phyloP scores from a whole-genome alignment of 2,329 filamentous ascomycete species.

The Phyllachora maydis region DNA sequence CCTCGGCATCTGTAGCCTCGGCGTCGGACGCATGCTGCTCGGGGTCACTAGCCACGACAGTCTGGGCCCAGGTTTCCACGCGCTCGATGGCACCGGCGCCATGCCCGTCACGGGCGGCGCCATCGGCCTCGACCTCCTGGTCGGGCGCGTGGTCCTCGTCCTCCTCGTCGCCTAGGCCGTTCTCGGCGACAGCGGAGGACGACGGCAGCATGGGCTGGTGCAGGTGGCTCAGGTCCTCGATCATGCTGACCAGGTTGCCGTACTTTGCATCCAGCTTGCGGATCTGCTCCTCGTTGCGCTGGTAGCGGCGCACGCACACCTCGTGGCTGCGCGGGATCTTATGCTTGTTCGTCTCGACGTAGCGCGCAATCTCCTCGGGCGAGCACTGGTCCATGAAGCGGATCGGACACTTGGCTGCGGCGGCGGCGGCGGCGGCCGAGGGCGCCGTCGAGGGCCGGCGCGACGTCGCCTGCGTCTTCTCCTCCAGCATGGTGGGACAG shows the following conservation, averaged over 20 bases:
- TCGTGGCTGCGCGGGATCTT: conserved; percentile 86
- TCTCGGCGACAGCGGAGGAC: no score
- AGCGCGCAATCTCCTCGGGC: conserved; percentile 79
- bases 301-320: conserved; percentile 76
- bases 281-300: conserved; percentile 69
- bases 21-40: no score
- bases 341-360: conserved; percentile 90
- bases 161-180: no score
- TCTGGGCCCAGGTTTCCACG: conserved; percentile 70
- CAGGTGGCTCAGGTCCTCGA: conserved; percentile 69
- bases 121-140: conserved; percentile 15
- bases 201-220: conserved; percentile 71
- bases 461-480: no score
- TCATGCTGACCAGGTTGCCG: conserved; percentile 82
- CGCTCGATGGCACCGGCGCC: no score
- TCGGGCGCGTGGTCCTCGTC: conserved; percentile 8
- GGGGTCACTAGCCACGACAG: conserved; percentile 9
- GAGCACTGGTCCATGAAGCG: conserved; percentile 83
- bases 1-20: conserved; percentile 20
- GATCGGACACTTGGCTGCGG: conserved; percentile 60
- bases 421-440: conserved; percentile 29
- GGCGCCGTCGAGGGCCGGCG: no score
- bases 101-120: no score
- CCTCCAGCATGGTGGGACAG: conserved; percentile 41
- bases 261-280: conserved; percentile 87